These are phyloP conservation scores for Spencermartinsiella europaea DNA, from an alignment of 805 yeast species.

Conservation along the genomic window DNA sequence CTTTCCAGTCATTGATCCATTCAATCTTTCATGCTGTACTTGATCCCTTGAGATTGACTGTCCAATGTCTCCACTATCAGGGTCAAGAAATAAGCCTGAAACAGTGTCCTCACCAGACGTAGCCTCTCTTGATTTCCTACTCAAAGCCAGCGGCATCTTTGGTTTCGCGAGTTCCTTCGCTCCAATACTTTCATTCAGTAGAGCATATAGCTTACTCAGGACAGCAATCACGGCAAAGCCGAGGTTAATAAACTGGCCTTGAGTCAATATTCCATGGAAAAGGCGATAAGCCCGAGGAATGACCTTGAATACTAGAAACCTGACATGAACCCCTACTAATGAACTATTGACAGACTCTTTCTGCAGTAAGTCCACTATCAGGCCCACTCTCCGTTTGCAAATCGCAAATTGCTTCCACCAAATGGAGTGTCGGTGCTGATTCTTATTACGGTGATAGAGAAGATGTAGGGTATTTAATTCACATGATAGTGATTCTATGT, in stretches of 20 bases:
- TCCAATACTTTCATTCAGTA: conserved; percentile 19
- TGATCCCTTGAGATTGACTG: too few relatives aligned
- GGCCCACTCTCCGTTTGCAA: conserved; percentile 45
- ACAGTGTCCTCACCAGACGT: too few relatives aligned
- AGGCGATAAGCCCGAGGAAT: conserved; percentile 50
- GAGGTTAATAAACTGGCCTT: conserved; percentile 71
- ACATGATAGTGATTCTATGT: conserved; percentile 14
- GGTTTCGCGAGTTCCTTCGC: too few relatives aligned
- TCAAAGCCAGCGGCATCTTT: conserved; percentile 9
- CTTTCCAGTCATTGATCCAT: too few relatives aligned
- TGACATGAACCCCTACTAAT: conserved; percentile 12
- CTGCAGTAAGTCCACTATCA: conserved; percentile 15
- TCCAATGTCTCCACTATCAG: too few relatives aligned
- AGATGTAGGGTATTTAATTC: conserved; percentile 61
- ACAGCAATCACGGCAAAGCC: conserved; percentile 66
- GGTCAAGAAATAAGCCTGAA: too few relatives aligned
- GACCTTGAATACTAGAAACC: conserved; percentile 34
- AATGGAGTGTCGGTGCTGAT: conserved; percentile 64
- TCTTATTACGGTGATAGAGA: conserved; percentile 63
- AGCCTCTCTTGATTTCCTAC: conserved; percentile 1
- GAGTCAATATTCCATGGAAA: conserved; percentile 61
- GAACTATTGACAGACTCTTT: not conserved
- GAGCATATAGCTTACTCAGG: conserved; percentile 41
- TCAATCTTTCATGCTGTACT: too few relatives aligned
- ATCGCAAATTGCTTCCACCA: conserved; percentile 77